A percentile compares a stretch with the other conserved stretches of the same genome.
phyloP scores from a whole-genome alignment of 768 basidiomycete genomes.

The Amanita jacksonii region DNA sequence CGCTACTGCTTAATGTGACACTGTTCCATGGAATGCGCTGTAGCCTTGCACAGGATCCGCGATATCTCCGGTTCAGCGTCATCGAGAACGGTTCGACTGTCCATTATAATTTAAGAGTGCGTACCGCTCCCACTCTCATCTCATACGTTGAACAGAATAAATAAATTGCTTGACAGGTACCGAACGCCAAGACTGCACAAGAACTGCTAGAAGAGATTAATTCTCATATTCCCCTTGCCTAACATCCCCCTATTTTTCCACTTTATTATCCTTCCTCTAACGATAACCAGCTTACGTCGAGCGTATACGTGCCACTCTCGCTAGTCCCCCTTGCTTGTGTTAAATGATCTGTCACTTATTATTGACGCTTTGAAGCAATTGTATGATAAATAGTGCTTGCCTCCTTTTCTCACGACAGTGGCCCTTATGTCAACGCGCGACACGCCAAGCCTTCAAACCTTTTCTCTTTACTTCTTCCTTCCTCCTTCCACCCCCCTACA shows the following conservation, averaged over 20 bases:
- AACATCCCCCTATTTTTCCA: constrained; percentile 11
- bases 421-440: background rate
- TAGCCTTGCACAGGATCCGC: constrained; percentile 62
- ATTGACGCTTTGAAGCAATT: constrained; percentile 4
- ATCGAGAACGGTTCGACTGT: constrained; percentile 50
- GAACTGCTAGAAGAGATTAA: constrained; percentile 55
- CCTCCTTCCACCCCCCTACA: background rate
- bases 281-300: constrained; percentile 3
- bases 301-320: constrained; percentile 4
- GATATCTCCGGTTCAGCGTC: constrained; percentile 69
- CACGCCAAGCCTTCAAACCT: background rate
- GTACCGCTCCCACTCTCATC: constrained; percentile 23
- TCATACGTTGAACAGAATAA: constrained; percentile 3
- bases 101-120: constrained; percentile 71
- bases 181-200: constrained; percentile 60
- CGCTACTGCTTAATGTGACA: constrained; percentile 63
- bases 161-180: constrained; percentile 33
- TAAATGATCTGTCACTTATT: too few relatives aligned
- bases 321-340: background rate
- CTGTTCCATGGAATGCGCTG: constrained; percentile 75
- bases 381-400: too few relatives aligned
- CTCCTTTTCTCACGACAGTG: too few relatives aligned
- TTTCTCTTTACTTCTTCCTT: background rate
- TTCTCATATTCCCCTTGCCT: constrained; percentile 35
- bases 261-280: too few relatives aligned